phyloP scores from a whole-genome alignment of 2,329 filamentous ascomycete species.

The Teratosphaeria epicoccoides region DNA sequence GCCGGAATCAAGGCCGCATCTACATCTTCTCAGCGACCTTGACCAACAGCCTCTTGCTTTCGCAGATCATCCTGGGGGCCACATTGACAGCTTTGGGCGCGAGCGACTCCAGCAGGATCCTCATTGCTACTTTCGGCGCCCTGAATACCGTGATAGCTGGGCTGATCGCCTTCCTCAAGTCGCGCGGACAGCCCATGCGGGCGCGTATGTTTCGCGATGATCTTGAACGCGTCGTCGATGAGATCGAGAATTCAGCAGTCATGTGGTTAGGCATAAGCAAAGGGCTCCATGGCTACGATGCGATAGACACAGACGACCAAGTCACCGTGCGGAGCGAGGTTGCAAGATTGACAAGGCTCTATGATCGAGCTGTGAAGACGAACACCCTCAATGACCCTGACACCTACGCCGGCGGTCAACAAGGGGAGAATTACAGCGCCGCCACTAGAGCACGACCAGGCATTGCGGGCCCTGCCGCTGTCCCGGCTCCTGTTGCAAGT shows the following conservation, averaged over 20 bases:
- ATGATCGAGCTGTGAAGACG: slow-evolving; percentile 29
- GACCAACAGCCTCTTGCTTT: slow-evolving; percentile 28
- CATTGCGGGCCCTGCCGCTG: slow-evolving; percentile 7
- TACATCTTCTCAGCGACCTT: slow-evolving; percentile 29
- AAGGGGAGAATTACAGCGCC: slow-evolving; percentile 15
- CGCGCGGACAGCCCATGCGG: slow-evolving; percentile 31
- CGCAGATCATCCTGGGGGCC: slow-evolving; percentile 31
- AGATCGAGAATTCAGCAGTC: slow-evolving; percentile 32
- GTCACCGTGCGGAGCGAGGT: slow-evolving; percentile 33
- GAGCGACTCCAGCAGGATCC: slow-evolving; percentile 23
- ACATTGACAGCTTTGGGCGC: slow-evolving; percentile 31
- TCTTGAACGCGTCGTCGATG: slow-evolving; percentile 30
- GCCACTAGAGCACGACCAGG: slow-evolving; percentile 11
- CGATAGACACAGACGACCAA: slow-evolving; percentile 34
- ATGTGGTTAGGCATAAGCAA: slow-evolving; percentile 36
- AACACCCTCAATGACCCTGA: slow-evolving; percentile 32
- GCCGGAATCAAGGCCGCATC: slow-evolving; percentile 23
- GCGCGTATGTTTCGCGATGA: slow-evolving; percentile 33
- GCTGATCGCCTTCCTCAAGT: slow-evolving; percentile 31
- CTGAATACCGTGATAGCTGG: slow-evolving; percentile 33
- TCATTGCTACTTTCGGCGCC: slow-evolving; percentile 32
- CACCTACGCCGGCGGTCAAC: slow-evolving; percentile 25
- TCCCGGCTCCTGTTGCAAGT: slow-evolving; percentile 4
- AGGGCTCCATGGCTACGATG: slow-evolving; percentile 35
- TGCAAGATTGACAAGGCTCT: slow-evolving; percentile 27